Evolutionary conservation across 768 basidiomycete genomes (phyloP).

Genomic region (Macrolepiota albuminosa): DNA sequence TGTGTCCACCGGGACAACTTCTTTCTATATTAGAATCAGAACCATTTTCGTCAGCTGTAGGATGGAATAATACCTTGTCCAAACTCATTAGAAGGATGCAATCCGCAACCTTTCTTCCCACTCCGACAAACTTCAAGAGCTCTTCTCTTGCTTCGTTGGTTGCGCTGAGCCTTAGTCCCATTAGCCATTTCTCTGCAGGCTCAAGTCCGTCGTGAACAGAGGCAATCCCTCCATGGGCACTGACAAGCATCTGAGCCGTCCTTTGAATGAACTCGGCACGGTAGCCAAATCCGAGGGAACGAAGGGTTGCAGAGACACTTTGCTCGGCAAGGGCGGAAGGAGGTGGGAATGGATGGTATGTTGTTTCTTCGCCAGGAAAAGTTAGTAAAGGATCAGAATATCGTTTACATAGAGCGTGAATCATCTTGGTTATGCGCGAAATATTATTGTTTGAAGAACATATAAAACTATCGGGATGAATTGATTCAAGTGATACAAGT

Average conservation of each 20-base stretch:
- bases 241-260: constrained; percentile 75
- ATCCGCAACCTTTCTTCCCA: constrained; percentile 96
- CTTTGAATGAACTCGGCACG: constrained; percentile 86
- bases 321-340: constrained; percentile 63
- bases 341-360: constrained; percentile 82
- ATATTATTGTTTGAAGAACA: constrained; percentile 99
- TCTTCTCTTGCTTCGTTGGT: constrained; percentile 66
- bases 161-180: constrained; percentile 39
- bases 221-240: constrained; percentile 35
- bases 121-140: constrained; percentile 80
- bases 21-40: constrained; percentile 42
- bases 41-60: neutral
- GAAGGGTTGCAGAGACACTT: constrained; percentile 57
- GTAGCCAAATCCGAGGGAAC: constrained; percentile 91
- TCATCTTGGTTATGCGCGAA: constrained; percentile 88
- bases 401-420: constrained; percentile 72
- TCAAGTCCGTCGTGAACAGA: constrained; percentile 27
- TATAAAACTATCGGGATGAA: constrained; percentile 69
- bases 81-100: constrained; percentile 91
- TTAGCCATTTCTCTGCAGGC: constrained; percentile 58
- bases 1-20: constrained; percentile 92
- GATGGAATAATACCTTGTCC: constrained; percentile 57
- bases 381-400: constrained; percentile 71
- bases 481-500: neutral
- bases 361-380: constrained; percentile 27